Evolutionary conservation across 2,329 filamentous ascomycete genomes (phyloP).

Genomic region (Aureobasidium vineae): DNA sequence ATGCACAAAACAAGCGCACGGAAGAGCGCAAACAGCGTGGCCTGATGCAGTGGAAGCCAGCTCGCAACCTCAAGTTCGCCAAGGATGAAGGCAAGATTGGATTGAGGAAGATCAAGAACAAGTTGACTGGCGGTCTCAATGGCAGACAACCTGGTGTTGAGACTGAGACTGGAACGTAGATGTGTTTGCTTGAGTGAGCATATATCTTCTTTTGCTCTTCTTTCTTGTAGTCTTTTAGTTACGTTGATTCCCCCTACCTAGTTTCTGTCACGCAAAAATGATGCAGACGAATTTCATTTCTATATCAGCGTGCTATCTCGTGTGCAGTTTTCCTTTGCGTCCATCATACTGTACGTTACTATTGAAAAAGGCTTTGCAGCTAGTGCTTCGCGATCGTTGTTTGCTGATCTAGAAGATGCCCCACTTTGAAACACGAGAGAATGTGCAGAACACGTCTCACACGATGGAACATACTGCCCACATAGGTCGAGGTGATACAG

Average conservation of each 20-base stretch:
- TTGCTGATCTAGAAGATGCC: no score
- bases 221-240: background rate
- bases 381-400: background rate
- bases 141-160: slow-evolving; percentile 87
- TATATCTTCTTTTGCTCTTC: background rate
- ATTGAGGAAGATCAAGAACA: slow-evolving; percentile 70
- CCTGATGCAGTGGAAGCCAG: slow-evolving; percentile 92
- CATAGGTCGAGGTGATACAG: no score
- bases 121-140: slow-evolving; percentile 66
- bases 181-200: background rate
- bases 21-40: slow-evolving; percentile 84
- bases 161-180: slow-evolving; percentile 49
- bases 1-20: slow-evolving; percentile 64
- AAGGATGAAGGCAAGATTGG: slow-evolving; percentile 85
- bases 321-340: no score
- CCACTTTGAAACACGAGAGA: no score
- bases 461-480: no score
- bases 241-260: slow-evolving; percentile 5
- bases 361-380: no score
- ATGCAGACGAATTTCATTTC: slow-evolving; percentile 10
- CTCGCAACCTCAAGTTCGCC: slow-evolving; percentile 79
- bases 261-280: background rate
- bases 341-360: no score
- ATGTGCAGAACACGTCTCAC: no score
- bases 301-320: background rate